Conservation (phyloP, 2,329 filamentous ascomycete species). For the Pseudocercospora eumusae region DNA sequence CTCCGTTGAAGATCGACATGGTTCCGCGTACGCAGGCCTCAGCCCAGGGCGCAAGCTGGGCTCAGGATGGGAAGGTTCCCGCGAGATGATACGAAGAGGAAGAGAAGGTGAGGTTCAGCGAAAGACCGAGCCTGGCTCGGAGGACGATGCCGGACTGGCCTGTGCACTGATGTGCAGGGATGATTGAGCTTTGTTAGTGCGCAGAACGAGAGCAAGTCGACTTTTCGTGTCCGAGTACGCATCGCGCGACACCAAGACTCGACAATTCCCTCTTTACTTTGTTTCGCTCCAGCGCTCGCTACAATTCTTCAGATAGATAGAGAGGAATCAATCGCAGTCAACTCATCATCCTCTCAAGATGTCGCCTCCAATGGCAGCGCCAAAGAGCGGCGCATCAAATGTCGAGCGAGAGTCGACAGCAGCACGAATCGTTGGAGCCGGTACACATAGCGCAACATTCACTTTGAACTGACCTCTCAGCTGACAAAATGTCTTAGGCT, state of each 20-base stretch:
- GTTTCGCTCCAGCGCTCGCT: not conserved
- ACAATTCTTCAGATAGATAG: not conserved
- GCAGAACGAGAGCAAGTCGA: not conserved
- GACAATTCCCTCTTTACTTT: not conserved
- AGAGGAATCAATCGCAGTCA: not conserved
- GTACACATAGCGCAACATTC: conserved; percentile 52
- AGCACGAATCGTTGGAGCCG: conserved; percentile 87
- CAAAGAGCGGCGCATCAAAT: conserved; percentile 38
- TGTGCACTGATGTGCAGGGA: not conserved
- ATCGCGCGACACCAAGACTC: not conserved
- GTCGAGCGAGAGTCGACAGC: conserved; percentile 84
- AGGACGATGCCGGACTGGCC: not conserved
- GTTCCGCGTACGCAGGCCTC: no score
- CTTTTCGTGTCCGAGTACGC: not conserved
- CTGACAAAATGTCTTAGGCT: conserved; percentile 58
- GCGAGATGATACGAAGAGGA: no score
- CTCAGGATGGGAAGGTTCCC: no score
- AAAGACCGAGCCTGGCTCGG: not conserved
- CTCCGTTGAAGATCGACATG: not conserved
- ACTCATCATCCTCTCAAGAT: conserved; percentile 17
- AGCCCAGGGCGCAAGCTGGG: no score
- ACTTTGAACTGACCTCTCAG: not conserved
- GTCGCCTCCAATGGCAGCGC: conserved; percentile 34
- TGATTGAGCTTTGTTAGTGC: not conserved
- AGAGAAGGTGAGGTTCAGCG: not conserved